These are phyloP conservation scores for Hymenochaete sp. DNA, from an alignment of 1,284 basidiomycete genomes.

Conservation along the genomic window DNA sequence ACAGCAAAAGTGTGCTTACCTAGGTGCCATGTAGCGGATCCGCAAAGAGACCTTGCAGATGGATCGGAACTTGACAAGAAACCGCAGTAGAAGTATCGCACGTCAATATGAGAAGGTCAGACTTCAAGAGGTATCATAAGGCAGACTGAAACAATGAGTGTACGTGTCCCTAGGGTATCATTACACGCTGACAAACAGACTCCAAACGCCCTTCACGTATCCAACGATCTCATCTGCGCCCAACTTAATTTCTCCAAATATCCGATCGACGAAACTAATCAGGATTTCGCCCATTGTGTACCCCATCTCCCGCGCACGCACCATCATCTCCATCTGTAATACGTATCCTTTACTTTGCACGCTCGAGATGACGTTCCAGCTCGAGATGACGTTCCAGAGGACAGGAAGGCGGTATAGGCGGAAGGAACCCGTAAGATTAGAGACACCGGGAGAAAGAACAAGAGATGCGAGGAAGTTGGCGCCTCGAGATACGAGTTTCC, in stretches of 20 bases:
- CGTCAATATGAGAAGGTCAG: too few species aligned
- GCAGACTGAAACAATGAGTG: too few species aligned
- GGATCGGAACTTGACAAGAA: too few species aligned
- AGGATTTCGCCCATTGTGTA: slow-evolving; percentile 86
- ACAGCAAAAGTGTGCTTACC: too few species aligned
- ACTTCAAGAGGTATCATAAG: too few species aligned
- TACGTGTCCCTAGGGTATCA: too few species aligned
- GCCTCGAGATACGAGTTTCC: slow-evolving; percentile 78
- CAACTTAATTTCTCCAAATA: slow-evolving; percentile 88
- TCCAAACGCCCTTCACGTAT: slow-evolving; percentile 84
- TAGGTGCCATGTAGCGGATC: too few species aligned
- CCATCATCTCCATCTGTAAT: slow-evolving; percentile 98
- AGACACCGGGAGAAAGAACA: slow-evolving; percentile 74
- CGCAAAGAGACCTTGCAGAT: too few species aligned
- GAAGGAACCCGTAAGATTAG: slow-evolving; percentile 83
- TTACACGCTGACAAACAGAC: slow-evolving; percentile 64
- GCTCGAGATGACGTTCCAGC: slow-evolving; percentile 76
- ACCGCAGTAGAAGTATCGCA: too few species aligned
- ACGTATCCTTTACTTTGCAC: slow-evolving; percentile 87
- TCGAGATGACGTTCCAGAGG: slow-evolving; percentile 69
- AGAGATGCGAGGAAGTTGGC: slow-evolving; percentile 84
- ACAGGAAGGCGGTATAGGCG: slow-evolving; percentile 76
- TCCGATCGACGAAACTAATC: slow-evolving; percentile 88
- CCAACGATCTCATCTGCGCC: slow-evolving; percentile 82
- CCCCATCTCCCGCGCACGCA: slow-evolving; percentile 72